Base-by-base conservation (phyloP, 2,329 filamentous ascomycete genomes). In the Neofusicoccum umdonicola region DNA sequence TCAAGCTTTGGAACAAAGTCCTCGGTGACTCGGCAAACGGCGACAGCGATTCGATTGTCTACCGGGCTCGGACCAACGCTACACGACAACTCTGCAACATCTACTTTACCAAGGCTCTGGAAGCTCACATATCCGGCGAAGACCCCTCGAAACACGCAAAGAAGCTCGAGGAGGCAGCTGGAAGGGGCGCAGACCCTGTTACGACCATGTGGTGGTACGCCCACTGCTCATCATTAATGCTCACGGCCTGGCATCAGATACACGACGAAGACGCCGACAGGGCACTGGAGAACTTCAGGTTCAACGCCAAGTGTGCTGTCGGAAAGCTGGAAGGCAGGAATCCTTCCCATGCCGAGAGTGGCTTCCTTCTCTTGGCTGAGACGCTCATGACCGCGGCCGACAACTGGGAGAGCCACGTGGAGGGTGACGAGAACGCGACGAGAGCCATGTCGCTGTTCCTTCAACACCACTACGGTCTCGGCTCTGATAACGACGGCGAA, bases 41-140 rank as follows among this genome's bases (percentile, higher is more conserved):
- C 42, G 41, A 60, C 42, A 60, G 56, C 42, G 56, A 47, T 45
- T 47, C 42, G 15, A 37, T 60, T 34, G 42, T 60, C 31, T 60
- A 60, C 42, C 42, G 56, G 42, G 56, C 56, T 9, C 37, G 31
- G 42, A 60, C 56, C 11, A 60, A 60, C 42, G 41, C 56, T 8
- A 60, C 56, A 37, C 47, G 56, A 27, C 42, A 42, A 22, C 56
- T 60, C n/a, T 60, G 56, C 42, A 60, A 60, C 42, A 48, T 60
- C n/a, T 60, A 60, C 56, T 60, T 60, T 12, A 60, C 56, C 31
- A 60, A 60, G 56, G 56, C 56, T 47, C 56, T 60, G 41, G 56
- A 60, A 27, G 56, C 56, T 37, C 56, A 60, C 17, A 47, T 60
- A 8, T 34, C 56, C 27, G 56, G 56, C 42, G 56, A 60, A n/a